phyloP scores from a whole-genome alignment of 2,329 filamentous ascomycete species.

The Arthrobotrys iridis region DNA sequence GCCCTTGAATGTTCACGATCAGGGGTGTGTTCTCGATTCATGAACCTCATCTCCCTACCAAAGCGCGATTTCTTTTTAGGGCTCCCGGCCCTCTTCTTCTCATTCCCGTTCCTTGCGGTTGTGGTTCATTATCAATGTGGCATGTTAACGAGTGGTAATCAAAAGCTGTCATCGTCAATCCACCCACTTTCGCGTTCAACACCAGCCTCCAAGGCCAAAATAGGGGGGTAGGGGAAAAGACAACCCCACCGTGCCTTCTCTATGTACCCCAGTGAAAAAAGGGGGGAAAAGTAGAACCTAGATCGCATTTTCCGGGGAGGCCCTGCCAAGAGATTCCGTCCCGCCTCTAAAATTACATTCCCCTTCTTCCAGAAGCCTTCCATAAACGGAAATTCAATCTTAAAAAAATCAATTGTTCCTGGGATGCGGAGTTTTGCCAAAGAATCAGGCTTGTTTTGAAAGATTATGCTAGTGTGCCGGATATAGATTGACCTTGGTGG shows the following conservation, averaged over 20 bases:
- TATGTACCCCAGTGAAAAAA: constrained; percentile 8
- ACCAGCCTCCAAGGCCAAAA: neutral
- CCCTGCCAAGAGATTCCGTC: constrained; percentile 42
- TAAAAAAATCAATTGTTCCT: neutral
- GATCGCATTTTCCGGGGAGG: constrained; percentile 13
- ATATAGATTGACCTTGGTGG: constrained; percentile 8
- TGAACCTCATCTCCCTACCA: neutral
- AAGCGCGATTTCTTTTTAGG: constrained; percentile 3
- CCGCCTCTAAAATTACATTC: constrained; percentile 44
- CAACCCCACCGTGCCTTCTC: too few species aligned
- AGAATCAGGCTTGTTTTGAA: constrained; percentile 20
- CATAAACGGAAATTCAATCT: constrained; percentile 30
- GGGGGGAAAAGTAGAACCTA: neutral
- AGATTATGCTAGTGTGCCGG: neutral
- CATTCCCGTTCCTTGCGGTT: constrained; percentile 9
- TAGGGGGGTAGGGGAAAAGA: neutral
- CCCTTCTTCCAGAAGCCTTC: constrained; percentile 42
- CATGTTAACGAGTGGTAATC: constrained; percentile 16
- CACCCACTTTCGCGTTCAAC: neutral
- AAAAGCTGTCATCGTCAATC: neutral
- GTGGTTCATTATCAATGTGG: constrained; percentile 17
- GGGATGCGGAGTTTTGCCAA: neutral
- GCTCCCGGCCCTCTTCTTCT: neutral
- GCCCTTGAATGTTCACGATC: constrained; percentile 1
- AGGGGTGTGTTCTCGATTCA: constrained; percentile 4